These are phyloP conservation scores for Elongisporangium prolatum DNA, from an alignment of 352 stramenopile genomes.

Conservation along the genomic window DNA sequence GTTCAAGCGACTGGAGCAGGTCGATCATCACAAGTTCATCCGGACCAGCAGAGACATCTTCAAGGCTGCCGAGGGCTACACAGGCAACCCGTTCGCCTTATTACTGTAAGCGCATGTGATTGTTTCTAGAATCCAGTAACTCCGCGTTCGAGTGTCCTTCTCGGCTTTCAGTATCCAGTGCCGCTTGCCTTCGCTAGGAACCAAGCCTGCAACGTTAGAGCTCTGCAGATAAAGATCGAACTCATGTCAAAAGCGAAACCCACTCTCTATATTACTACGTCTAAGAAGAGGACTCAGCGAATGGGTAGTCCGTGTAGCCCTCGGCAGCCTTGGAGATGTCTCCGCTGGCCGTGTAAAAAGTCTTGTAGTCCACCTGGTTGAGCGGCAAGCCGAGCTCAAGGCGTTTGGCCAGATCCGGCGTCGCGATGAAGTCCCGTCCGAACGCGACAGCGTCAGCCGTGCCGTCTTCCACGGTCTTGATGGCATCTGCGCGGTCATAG, in stretches of 20 bases:
- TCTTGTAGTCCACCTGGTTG: slow-evolving; percentile 28
- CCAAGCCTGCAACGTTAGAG: too few species aligned
- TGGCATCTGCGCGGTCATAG: slow-evolving; percentile 23
- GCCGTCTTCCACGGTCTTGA: slow-evolving; percentile 28
- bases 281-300: not conserved
- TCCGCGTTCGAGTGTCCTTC: too few species aligned
- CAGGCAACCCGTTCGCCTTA: slow-evolving; percentile 22
- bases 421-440: slow-evolving; percentile 51
- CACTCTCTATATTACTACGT: not conserved
- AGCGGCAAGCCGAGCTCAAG: slow-evolving; percentile 30
- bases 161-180: too few species aligned
- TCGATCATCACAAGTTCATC: slow-evolving; percentile 32
- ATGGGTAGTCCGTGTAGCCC: slow-evolving; percentile 38
- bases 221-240: too few species aligned
- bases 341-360: slow-evolving; percentile 24
- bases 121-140: too few species aligned
- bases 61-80: slow-evolving; percentile 29
- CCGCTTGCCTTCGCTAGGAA: too few species aligned
- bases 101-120: too few species aligned
- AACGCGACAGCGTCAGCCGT: slow-evolving; percentile 37
- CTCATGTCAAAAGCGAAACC: too few species aligned
- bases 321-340: slow-evolving; percentile 4
- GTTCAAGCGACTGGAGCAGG: slow-evolving; percentile 20
- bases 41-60: slow-evolving; percentile 33
- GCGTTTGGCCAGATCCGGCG: slow-evolving; percentile 29